Evolutionary conservation across 2,329 filamentous ascomycete genomes (phyloP).

Genomic region (Apiospora saccharicola): DNA sequence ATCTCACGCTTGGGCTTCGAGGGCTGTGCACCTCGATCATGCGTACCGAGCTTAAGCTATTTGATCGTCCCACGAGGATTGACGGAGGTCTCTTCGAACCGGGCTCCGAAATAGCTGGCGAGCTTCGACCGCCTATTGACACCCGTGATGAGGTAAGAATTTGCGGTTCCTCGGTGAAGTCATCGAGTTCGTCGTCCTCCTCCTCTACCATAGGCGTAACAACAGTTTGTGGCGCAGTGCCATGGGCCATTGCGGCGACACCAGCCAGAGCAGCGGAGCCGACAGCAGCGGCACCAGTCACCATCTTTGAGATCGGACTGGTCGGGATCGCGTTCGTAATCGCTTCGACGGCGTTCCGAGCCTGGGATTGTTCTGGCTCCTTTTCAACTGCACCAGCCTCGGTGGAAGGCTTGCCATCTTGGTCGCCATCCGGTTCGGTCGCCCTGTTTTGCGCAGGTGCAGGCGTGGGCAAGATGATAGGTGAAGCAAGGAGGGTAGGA

Average conservation of each 20-base stretch:
- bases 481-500: constrained; percentile 48
- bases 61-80: constrained; percentile 50
- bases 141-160: constrained; percentile 64
- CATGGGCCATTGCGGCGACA: constrained; percentile 26
- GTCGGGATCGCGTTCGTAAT: neutral
- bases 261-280: constrained; percentile 29
- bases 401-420: neutral
- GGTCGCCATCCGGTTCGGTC: neutral
- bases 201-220: constrained; percentile 28
- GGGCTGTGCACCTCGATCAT: constrained; percentile 63
- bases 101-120: constrained; percentile 57
- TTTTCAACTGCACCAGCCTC: neutral
- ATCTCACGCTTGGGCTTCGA: constrained; percentile 56
- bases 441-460: constrained; percentile 24
- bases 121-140: constrained; percentile 60
- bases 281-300: constrained; percentile 28
- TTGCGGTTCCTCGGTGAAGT: constrained; percentile 66
- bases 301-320: constrained; percentile 29
- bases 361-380: neutral
- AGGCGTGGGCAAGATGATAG: constrained; percentile 34
- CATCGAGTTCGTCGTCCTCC: constrained; percentile 55
- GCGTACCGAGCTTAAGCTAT: constrained; percentile 64
- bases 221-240: constrained; percentile 26
- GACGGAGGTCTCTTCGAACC: constrained; percentile 45
- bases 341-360: constrained; percentile 23